Evolutionary conservation across 139 green algal species (phyloP), one percentile per base, ranked within the genome.

Genomic region (Micractinium conductrix): DNA sequence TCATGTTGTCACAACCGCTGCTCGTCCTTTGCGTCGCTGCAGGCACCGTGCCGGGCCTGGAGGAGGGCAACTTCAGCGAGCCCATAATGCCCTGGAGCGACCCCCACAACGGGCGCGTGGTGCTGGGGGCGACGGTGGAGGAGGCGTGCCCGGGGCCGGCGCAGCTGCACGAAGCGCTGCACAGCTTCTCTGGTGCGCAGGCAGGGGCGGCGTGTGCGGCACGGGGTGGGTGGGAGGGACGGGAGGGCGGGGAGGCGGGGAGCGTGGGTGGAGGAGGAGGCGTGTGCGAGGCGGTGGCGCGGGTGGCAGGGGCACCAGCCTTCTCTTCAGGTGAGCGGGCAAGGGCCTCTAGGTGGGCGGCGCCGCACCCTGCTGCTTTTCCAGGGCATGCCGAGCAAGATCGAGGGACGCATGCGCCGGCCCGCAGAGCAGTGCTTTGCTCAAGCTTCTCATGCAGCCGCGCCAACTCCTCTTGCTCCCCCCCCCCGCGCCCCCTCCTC

Each of bases 1-100:
- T n/a, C n/a, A n/a, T n/a, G n/a, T n/a, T n/a, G n/a, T n/a, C n/a
- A 26, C 72, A 12, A 35, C 38, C n/a, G 37, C 37, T n/a, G 0
- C 1, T 63, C 24, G 16, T 44, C 26, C 53, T n/a, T n/a, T n/a
- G n/a, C 0, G 28, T 2, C 5, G 33, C 53, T 19, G 63, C 74
- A 74, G 91, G 90, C 4, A 19, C 43, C 60, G 89, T 95, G 74
- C 94, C 94, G 0, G 81, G 71, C 7, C 65, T 94, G 9, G 37
- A 45, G 16, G 94, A 97, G 74, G 92, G 91, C 73, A 98, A 98
- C 88, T 42, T 79, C 1, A 67, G 75, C 2, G 95, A 98, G 90
- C 89, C 92, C 26, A 90, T 98, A 79, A 86, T 96, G 83, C 94
- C 94, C 0, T 96, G 94, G 92, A 74, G 33, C 33, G 86, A 91